Percentiles rank a stretch among this genome's conserved stretches.
phyloP scores from a whole-genome alignment of 2,329 filamentous ascomycete species.

The Chalaropsis ovoidea region DNA sequence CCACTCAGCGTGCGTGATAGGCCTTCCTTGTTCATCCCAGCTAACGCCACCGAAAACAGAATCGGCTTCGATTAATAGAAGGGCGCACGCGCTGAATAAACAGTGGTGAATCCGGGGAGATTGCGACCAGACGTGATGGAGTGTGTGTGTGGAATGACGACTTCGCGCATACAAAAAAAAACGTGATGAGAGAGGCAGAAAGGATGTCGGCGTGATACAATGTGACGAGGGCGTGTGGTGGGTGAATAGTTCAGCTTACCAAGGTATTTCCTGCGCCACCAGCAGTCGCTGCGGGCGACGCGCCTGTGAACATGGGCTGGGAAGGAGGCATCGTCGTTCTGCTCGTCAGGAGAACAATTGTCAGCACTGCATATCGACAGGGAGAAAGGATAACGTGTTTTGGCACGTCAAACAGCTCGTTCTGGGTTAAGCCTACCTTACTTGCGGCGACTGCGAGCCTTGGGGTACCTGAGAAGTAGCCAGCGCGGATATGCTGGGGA shows the following conservation, averaged over 20 bases:
- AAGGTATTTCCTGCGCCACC: conserved; percentile 29
- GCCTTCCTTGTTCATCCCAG: neutral
- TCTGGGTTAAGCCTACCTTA: conserved; percentile 36
- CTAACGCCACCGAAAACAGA: neutral
- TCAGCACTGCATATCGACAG: neutral
- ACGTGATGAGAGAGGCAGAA: neutral
- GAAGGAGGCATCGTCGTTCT: conserved; percentile 24
- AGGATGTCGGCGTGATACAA: no score
- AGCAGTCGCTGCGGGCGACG: conserved; percentile 32
- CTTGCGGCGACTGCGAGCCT: conserved; percentile 34
- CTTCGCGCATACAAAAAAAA: neutral
- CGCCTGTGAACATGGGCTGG: conserved; percentile 28
- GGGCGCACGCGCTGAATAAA: neutral
- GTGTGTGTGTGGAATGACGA: neutral
- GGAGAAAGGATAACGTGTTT: neutral
- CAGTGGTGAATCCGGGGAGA: neutral
- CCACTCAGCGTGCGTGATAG: neutral
- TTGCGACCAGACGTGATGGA: neutral
- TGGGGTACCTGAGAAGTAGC: conserved; percentile 35
- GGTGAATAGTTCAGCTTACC: conserved; percentile 28
- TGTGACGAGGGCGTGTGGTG: no score
- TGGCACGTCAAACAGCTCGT: neutral
- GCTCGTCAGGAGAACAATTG: neutral
- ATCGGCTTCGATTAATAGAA: neutral
- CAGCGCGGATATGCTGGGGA: conserved; percentile 40